Evolutionary conservation across 148 eudicot species (phyloP).

Genomic region (Limonium bicolor): DNA sequence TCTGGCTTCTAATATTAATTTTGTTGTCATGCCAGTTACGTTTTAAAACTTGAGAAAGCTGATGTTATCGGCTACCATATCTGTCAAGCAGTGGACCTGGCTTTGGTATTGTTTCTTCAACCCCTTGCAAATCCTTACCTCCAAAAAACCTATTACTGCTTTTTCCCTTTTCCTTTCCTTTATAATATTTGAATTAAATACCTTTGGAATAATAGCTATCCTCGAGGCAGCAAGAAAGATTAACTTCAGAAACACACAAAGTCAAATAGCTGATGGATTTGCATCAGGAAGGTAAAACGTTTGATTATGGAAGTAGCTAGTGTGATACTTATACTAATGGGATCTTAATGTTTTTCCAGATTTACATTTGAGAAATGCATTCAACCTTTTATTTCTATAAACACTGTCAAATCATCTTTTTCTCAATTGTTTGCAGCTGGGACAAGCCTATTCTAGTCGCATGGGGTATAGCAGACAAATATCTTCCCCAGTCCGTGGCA

Average conservation of each 20-base stretch:
- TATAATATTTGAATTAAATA: background rate
- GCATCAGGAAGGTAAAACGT: slow-evolving; percentile 58
- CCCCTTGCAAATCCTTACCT: too few relatives aligned
- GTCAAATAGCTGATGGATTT: slow-evolving; percentile 78
- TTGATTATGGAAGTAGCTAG: too few relatives aligned
- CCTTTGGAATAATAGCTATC: slow-evolving; percentile 45
- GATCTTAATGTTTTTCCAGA: too few relatives aligned
- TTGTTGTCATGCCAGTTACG: slow-evolving; percentile 41
- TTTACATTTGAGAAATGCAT: too few relatives aligned
- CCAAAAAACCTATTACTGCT: too few relatives aligned
- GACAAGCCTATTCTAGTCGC: slow-evolving; percentile 73
- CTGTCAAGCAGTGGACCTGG: slow-evolving; percentile 88
- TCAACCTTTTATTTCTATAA: too few relatives aligned
- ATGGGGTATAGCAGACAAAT: slow-evolving; percentile 94
- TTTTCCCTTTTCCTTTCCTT: too few relatives aligned
- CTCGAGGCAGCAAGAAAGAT: slow-evolving; percentile 79
- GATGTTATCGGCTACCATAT: slow-evolving; percentile 96
- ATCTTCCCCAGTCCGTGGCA: slow-evolving; percentile 77
- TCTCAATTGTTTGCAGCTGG: slow-evolving; percentile 65
- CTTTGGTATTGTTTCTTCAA: too few relatives aligned
- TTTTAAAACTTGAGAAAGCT: slow-evolving; percentile 90
- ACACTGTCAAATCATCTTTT: too few relatives aligned
- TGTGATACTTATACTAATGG: too few relatives aligned
- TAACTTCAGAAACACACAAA: slow-evolving; percentile 54
- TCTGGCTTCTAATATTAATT: too few relatives aligned